A percentile compares a stretch with the other conserved stretches of the same genome.
Conservation (phyloP, 495 filamentous ascomycete species). For the Durotheca rogersii region DNA sequence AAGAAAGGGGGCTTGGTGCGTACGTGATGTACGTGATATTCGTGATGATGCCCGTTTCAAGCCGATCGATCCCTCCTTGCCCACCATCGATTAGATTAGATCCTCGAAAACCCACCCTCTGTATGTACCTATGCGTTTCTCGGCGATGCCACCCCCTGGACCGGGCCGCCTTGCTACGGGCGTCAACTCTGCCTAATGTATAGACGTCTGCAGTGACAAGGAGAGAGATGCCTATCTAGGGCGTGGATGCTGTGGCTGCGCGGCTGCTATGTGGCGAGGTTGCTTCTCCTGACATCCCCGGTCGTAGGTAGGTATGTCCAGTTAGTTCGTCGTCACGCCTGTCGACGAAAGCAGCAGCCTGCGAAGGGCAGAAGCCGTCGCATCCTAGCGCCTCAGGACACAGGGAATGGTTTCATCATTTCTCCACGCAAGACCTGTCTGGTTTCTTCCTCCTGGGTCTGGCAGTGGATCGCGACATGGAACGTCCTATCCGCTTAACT, state of each 20-base stretch:
- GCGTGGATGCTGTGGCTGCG: no score
- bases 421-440: slow-evolving; percentile 13
- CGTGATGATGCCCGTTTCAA: neutral
- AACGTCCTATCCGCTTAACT: neutral
- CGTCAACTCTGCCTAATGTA: no score
- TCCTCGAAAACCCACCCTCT: neutral
- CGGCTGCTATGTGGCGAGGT: no score
- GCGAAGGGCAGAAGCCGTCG: slow-evolving; percentile 9
- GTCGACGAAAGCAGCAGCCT: slow-evolving; percentile 9
- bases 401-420: slow-evolving; percentile 19
- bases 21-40: no score
- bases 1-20: neutral
- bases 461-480: slow-evolving; percentile 4
- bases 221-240: no score
- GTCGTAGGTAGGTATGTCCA: no score
- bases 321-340: no score
- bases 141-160: no score
- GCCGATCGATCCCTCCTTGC: neutral
- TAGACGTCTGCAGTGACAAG: no score
- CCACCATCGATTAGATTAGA: neutral
- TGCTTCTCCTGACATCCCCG: no score
- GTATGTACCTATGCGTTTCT: no score
- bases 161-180: no score
- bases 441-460: neutral
- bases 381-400: slow-evolving; percentile 11